phyloP scores from a whole-genome alignment of 2,329 filamentous ascomycete species.

The Magnaporthiopsis poae region DNA sequence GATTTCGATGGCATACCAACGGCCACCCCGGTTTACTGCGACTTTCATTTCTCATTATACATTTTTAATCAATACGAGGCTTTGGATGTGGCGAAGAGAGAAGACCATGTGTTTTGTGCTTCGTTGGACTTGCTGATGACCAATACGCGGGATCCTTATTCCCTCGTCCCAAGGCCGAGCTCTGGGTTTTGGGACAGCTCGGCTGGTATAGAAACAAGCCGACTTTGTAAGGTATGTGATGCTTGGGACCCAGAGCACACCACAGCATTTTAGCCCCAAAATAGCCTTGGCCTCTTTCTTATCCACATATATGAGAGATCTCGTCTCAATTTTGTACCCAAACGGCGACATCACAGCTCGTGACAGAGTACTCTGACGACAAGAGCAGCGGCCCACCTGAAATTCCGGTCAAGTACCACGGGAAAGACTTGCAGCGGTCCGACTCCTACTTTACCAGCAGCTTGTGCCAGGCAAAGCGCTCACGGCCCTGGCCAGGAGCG shows the following conservation, averaged over 20 bases:
- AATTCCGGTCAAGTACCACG: slow-evolving; percentile 33
- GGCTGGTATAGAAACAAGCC: too few species aligned
- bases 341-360: slow-evolving; percentile 29
- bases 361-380: slow-evolving; percentile 32
- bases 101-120: neutral
- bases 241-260: neutral
- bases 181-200: too few species aligned
- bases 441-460: slow-evolving; percentile 17
- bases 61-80: neutral
- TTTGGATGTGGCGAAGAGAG: neutral
- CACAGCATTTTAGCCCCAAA: neutral
- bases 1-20: neutral
- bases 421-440: slow-evolving; percentile 16
- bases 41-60: neutral
- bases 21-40: neutral
- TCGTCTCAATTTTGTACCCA: slow-evolving; percentile 21
- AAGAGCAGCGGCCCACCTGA: slow-evolving; percentile 33
- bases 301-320: neutral
- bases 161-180: neutral
- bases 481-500: slow-evolving; percentile 15
- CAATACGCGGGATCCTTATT: neutral
- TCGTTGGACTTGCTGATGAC: neutral
- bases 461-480: slow-evolving; percentile 15
- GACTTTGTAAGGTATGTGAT: neutral
- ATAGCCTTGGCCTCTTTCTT: neutral